These are phyloP conservation scores for Aechmea fasciata DNA, from an alignment of 176 grass and related monocot species.

Conservation along the genomic window DNA sequence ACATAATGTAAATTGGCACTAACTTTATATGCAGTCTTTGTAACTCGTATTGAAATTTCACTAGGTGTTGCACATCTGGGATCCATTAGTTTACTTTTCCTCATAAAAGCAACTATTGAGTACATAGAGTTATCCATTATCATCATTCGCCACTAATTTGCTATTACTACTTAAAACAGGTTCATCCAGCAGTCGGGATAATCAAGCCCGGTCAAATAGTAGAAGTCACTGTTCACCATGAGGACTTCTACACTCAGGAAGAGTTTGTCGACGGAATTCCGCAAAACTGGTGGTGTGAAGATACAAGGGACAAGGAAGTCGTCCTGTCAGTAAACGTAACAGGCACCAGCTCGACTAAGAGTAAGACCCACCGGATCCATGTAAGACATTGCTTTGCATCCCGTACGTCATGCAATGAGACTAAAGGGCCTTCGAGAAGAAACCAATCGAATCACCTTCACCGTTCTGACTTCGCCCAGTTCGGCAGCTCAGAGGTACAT, in stretches of 20 bases:
- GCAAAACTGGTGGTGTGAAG: conserved; percentile 88
- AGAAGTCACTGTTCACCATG: conserved; percentile 72
- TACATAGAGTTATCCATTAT: not conserved
- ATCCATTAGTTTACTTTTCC: not conserved
- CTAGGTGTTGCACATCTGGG: no score
- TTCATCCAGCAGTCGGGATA: conserved; percentile 58
- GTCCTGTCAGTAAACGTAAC: conserved; percentile 49
- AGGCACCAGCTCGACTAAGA: conserved; percentile 53
- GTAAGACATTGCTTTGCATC: conserved; percentile 54
- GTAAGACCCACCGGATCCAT: conserved; percentile 46
- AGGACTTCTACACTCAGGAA: conserved; percentile 77
- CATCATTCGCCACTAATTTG: not conserved
- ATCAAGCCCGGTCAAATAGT: conserved; percentile 61
- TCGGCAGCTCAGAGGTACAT: conserved; percentile 40
- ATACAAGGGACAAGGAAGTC: conserved; percentile 69
- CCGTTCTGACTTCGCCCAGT: conserved; percentile 43
- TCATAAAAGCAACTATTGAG: not conserved
- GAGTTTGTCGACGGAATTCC: conserved; percentile 81
- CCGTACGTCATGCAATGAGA: conserved; percentile 7
- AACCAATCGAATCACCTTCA: conserved; percentile 34
- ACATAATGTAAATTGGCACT: no score
- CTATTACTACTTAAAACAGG: conserved; percentile 26
- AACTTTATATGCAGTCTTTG: no score
- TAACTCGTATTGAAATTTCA: no score
- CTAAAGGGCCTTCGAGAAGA: conserved; percentile 38